Conservation (phyloP, 768 basidiomycete species). For the Collybia mongolica region DNA sequence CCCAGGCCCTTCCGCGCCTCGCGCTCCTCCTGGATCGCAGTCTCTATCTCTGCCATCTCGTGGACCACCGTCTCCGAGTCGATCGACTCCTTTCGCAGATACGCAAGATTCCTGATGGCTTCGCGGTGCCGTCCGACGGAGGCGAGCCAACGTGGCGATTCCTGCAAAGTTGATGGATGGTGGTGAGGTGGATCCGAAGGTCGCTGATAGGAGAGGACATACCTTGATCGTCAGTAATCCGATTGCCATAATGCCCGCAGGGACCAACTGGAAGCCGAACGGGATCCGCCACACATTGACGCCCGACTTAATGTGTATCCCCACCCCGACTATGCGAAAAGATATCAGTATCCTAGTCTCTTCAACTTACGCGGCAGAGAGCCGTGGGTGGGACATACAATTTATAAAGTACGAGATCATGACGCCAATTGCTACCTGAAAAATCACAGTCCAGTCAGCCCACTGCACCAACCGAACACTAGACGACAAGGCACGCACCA, state of each 20-base stretch:
- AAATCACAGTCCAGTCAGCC: too few relatives aligned
- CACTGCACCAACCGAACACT: not conserved
- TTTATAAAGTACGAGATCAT: slow-evolving; percentile 87
- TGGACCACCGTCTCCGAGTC: slow-evolving; percentile 47
- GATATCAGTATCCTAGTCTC: too few relatives aligned
- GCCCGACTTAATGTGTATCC: slow-evolving; percentile 47
- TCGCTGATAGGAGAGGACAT: not conserved
- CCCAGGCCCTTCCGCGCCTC: slow-evolving; percentile 64
- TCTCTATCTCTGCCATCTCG: slow-evolving; percentile 83
- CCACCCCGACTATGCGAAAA: slow-evolving; percentile 50
- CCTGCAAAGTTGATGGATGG: too few relatives aligned
- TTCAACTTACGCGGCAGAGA: too few relatives aligned
- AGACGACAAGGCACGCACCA: slow-evolving; percentile 38
- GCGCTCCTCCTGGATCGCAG: slow-evolving; percentile 73
- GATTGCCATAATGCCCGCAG: slow-evolving; percentile 67
- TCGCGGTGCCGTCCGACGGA: slow-evolving; percentile 55
- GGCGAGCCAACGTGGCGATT: slow-evolving; percentile 79
- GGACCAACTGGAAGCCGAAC: slow-evolving; percentile 77
- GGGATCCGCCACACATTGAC: slow-evolving; percentile 67
- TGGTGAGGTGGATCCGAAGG: not conserved
- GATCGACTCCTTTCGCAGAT: slow-evolving; percentile 47
- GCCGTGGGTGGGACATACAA: slow-evolving; percentile 38
- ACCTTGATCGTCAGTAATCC: slow-evolving; percentile 72
- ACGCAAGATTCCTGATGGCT: slow-evolving; percentile 61
- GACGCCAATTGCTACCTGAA: slow-evolving; percentile 71